These are phyloP conservation scores for Rhodosorus marinus DNA, from an alignment of 23 red algal species.

Conservation along the genomic window DNA sequence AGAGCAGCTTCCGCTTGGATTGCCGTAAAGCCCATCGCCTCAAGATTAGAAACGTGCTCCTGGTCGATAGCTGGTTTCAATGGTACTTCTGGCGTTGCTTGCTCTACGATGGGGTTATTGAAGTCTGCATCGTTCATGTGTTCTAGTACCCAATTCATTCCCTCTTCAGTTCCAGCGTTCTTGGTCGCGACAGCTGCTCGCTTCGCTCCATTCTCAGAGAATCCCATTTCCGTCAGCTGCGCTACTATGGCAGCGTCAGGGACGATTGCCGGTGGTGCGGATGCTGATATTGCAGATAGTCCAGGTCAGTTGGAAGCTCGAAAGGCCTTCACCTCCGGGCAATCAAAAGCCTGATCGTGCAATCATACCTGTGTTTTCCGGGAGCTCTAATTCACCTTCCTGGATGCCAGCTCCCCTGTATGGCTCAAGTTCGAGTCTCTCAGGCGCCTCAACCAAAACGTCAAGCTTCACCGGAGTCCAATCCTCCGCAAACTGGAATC, in stretches of 20 bases:
- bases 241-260: slow-evolving; percentile 38
- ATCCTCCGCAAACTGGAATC: slow-evolving; percentile 68
- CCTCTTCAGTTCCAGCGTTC: slow-evolving; percentile 33
- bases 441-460: slow-evolving; percentile 36
- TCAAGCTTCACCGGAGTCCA: slow-evolving; percentile 86
- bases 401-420: slow-evolving; percentile 17
- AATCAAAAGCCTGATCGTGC: not conserved
- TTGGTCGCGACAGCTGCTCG: slow-evolving; percentile 41
- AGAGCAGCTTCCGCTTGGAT: slow-evolving; percentile 47
- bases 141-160: slow-evolving; percentile 53
- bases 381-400: slow-evolving; percentile 23
- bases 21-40: slow-evolving; percentile 62
- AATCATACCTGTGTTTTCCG: slow-evolving; percentile 7
- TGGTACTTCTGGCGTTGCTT: not conserved
- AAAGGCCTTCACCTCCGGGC: not conserved
- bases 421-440: slow-evolving; percentile 30
- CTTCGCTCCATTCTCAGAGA: slow-evolving; percentile 53
- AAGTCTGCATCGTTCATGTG: slow-evolving; percentile 69
- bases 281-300: too few relatives aligned
- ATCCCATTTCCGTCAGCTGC: slow-evolving; percentile 48
- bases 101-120: slow-evolving; percentile 24
- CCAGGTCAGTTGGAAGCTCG: too few relatives aligned
- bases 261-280: slow-evolving; percentile 2
- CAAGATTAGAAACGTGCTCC: slow-evolving; percentile 8
- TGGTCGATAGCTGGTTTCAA: not conserved